phyloP scores from a whole-genome alignment of 2,329 filamentous ascomycete species.

The Penicillium glabrum region DNA sequence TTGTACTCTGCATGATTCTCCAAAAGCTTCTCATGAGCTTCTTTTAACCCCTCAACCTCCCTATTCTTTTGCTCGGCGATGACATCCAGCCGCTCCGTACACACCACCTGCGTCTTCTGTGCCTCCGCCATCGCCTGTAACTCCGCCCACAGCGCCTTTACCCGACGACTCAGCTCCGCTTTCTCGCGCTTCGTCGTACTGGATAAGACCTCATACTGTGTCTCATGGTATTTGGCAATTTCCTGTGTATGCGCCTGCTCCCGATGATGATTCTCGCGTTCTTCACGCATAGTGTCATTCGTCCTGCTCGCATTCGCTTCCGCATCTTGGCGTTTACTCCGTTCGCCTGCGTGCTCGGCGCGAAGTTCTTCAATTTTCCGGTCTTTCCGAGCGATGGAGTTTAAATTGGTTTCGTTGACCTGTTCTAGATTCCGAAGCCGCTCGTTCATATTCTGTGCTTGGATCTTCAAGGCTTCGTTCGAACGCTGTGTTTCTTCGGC shows the following conservation, averaged over 20 bases:
- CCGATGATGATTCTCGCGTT: conserved; percentile 42
- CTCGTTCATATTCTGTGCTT: conserved; percentile 47
- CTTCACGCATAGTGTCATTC: conserved; percentile 39
- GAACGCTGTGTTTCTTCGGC: conserved; percentile 49
- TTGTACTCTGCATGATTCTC: conserved; percentile 45
- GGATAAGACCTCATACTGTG: conserved; percentile 47
- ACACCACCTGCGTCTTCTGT: conserved; percentile 37
- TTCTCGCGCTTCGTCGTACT: conserved; percentile 42
- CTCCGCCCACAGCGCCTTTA: conserved; percentile 39
- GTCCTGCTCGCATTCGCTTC: conserved; percentile 40
- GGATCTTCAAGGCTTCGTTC: conserved; percentile 47
- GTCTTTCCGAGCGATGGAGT: conserved; percentile 48
- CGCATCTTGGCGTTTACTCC: conserved; percentile 39
- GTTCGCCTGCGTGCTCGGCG: conserved; percentile 43
- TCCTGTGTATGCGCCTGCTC: conserved; percentile 41
- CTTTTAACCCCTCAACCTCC: conserved; percentile 41
- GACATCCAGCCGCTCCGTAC: conserved; percentile 43
- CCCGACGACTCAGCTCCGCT: conserved; percentile 38
- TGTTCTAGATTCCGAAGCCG: conserved; percentile 47
- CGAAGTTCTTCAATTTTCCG: conserved; percentile 49
- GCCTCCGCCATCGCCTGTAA: conserved; percentile 35
- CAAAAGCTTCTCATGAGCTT: conserved; percentile 41
- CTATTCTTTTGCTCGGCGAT: conserved; percentile 48
- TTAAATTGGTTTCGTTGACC: conserved; percentile 48
- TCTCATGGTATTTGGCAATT: conserved; percentile 37